Percentiles rank a stretch among this genome's conserved stretches.
Evolutionary conservation across 2,329 filamentous ascomycete species (phyloP).

Genomic region (Diaporthe eres): DNA sequence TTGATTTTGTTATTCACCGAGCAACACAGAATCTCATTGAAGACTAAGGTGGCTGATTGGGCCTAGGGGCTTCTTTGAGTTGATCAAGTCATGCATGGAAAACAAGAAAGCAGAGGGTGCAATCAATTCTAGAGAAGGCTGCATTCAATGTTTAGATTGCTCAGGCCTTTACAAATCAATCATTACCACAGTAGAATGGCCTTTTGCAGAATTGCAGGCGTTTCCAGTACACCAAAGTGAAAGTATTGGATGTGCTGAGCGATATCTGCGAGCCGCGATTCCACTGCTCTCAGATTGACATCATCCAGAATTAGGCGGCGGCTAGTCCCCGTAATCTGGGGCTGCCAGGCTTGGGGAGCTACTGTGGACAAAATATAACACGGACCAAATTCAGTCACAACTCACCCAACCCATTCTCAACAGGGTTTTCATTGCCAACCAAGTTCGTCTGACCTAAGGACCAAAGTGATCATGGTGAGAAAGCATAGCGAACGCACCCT

Average conservation of each 20-base stretch:
- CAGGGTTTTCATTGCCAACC: constrained; percentile 10
- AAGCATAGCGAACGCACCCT: neutral
- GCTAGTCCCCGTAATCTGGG: constrained; percentile 26
- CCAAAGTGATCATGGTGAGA: constrained; percentile 36
- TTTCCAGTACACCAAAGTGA: neutral
- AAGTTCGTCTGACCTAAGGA: neutral
- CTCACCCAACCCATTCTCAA: constrained; percentile 10
- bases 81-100: neutral
- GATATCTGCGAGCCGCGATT: neutral
- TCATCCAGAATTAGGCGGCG: constrained; percentile 18
- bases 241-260: neutral
- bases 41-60: neutral
- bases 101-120: too few species aligned
- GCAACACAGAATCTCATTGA: neutral
- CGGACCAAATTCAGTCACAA: constrained; percentile 16
- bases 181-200: too few species aligned
- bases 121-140: neutral
- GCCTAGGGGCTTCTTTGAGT: neutral
- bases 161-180: neutral
- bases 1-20: neutral
- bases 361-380: constrained; percentile 19
- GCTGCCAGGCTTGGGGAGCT: constrained; percentile 9
- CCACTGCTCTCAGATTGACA: constrained; percentile 17
- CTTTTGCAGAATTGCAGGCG: neutral
- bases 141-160: neutral